phyloP scores from a whole-genome alignment of 306 rosid genomes.

The Aeschynomene evenia region DNA sequence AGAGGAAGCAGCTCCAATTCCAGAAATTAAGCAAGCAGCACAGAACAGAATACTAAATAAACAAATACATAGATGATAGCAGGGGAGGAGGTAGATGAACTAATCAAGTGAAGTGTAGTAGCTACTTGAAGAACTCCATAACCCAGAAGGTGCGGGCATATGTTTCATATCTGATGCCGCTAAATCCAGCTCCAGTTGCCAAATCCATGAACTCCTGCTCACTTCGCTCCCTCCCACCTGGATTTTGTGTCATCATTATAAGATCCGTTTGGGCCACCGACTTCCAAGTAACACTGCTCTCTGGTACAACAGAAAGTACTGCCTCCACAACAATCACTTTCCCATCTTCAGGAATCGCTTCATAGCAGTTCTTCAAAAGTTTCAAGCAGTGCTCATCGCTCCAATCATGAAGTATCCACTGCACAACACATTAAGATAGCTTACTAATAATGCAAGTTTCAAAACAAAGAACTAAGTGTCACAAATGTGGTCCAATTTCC shows the following conservation, averaged over 20 bases:
- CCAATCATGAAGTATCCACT: too few relatives aligned
- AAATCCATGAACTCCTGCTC: constrained; percentile 42
- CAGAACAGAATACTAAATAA: too few relatives aligned
- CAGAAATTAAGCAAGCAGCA: too few relatives aligned
- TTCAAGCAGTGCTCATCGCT: too few relatives aligned
- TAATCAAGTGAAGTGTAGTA: too few relatives aligned
- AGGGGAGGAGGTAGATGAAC: too few relatives aligned
- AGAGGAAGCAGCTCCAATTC: too few relatives aligned
- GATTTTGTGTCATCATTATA: constrained; percentile 48
- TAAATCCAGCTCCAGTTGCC: constrained; percentile 55
- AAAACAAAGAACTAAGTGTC: too few relatives aligned
- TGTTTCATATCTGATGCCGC: constrained; percentile 37
- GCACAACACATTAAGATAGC: too few relatives aligned
- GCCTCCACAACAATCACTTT: constrained; percentile 50
- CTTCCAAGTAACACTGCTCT: constrained; percentile 20
- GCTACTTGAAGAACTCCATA: constrained; percentile 59
- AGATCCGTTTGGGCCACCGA: constrained; percentile 26
- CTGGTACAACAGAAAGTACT: constrained; percentile 33
- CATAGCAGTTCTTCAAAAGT: constrained; percentile 50
- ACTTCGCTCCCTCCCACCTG: constrained; percentile 56
- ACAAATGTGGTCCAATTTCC: too few relatives aligned
- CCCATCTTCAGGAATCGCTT: constrained; percentile 49
- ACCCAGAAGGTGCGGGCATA: constrained; percentile 37
- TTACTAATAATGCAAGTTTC: too few relatives aligned
- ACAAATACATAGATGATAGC: too few relatives aligned